Evolutionary conservation across 805 yeast genomes (phyloP), one percentile per base, ranked within the genome.

Genomic region (Ogataea methanolica): DNA sequence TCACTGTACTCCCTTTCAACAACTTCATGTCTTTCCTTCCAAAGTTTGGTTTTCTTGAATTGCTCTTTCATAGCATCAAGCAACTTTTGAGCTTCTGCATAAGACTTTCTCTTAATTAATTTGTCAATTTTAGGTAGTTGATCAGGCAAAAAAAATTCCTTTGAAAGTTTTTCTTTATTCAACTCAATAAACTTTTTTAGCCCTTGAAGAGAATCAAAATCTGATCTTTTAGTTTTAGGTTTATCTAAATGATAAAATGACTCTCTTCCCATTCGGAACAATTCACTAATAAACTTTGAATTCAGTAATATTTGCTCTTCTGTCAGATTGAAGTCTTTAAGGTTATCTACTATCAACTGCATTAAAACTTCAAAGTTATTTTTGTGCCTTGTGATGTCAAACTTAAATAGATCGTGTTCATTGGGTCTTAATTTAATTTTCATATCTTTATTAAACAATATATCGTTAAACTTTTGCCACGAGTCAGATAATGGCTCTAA

Each of bases 401-500:
- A 44, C 4, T 56, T 57, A 17, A 53, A 50, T 26, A 58, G 51
- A 5, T 49, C 53, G 19, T 41, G 45, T 31, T 53, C 51, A 35
- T 58, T 56, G 1, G 45, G 29, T 8, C 58, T 59, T 8, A 61
- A 39, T 39, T 57, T 60, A 6, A 65, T 40, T 44, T 57, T 58
- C 8, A 45, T 41, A 1, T 37, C 33, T 1, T 39, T 33, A 29
- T 58, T 53, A 36, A 66, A 63, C n/a, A 79, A 68, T 11, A 59
- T 51, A 4, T 54, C 45, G 6, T 72, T 60, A 8, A 71, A 58
- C 33, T 71, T 69, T 9, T 63, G 54, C 62, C 81, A 70, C 31
- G 72, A 73, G 5, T 70, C 72, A 22, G 67, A 68, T 42, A 71
- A 70, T 15, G 76, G 70, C 9, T 72, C 73, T 4, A 71, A 60